Conservation (phyloP, 2,329 filamentous ascomycete genomes). For the Claviceps lovelessii region DNA sequence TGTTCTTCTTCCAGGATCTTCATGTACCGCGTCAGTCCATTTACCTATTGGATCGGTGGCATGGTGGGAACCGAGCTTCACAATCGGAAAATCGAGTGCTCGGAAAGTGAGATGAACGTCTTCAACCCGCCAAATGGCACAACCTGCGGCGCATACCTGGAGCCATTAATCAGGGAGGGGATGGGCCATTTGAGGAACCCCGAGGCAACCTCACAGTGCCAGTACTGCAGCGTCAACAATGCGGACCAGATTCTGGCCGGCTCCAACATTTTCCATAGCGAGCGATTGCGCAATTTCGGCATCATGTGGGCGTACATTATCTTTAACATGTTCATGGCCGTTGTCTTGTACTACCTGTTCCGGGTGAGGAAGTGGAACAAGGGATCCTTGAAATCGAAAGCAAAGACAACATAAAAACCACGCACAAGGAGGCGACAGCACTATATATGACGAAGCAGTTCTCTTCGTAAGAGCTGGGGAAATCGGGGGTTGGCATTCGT, state of each 20-base stretch:
- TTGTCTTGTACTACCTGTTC: conserved; percentile 49
- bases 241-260: conserved; percentile 45
- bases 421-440: background rate
- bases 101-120: conserved; percentile 40
- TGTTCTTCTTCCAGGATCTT: conserved; percentile 34
- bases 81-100: conserved; percentile 36
- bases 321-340: conserved; percentile 47
- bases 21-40: conserved; percentile 54
- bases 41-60: conserved; percentile 54
- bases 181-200: conserved; percentile 50
- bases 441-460: background rate
- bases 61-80: conserved; percentile 54
- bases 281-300: conserved; percentile 57
- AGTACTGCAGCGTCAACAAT: conserved; percentile 50
- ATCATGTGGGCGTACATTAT: conserved; percentile 52
- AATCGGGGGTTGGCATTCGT: background rate
- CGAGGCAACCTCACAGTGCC: conserved; percentile 39
- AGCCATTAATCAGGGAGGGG: conserved; percentile 33
- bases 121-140: conserved; percentile 50
- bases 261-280: conserved; percentile 32
- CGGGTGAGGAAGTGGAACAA: conserved; percentile 30
- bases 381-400: background rate
- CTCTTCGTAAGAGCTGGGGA: background rate
- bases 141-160: conserved; percentile 51
- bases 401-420: background rate